phyloP scores from a whole-genome alignment of 140 eudicot genomes.

The Senecio squalidus region DNA sequence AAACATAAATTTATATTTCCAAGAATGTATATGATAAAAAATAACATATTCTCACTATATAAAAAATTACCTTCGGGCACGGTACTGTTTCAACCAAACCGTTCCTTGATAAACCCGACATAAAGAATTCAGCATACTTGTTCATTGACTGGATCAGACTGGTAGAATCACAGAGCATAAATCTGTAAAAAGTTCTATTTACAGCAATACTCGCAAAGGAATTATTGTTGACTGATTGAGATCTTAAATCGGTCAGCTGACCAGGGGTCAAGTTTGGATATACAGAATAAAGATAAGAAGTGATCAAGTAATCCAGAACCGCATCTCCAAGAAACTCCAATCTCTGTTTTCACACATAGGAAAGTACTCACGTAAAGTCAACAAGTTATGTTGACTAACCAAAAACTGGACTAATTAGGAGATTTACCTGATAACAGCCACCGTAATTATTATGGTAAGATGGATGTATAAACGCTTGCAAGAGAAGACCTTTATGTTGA shows the following conservation, averaged over 20 bases:
- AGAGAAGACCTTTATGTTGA: constrained; percentile 73
- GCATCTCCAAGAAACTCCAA: constrained; percentile 98
- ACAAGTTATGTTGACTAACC: no score
- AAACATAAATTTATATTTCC: background rate
- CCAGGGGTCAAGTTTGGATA: constrained; percentile 89
- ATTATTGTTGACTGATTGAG: constrained; percentile 60
- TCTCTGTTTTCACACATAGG: constrained; percentile 48
- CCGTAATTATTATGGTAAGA: constrained; percentile 69
- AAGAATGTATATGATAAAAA: background rate
- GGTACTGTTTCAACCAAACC: constrained; percentile 44
- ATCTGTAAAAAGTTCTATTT: constrained; percentile 46
- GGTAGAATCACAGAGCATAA: constrained; percentile 54
- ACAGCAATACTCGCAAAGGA: constrained; percentile 75
- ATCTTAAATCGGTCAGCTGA: constrained; percentile 92
- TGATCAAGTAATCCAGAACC: constrained; percentile 84
- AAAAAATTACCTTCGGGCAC: constrained; percentile 73
- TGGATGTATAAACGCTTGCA: constrained; percentile 89
- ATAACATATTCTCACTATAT: constrained; percentile 1
- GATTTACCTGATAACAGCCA: constrained; percentile 93
- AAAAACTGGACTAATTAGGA: background rate
- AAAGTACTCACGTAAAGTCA: constrained; percentile 1
- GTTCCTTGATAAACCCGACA: constrained; percentile 23
- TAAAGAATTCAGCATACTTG: constrained; percentile 41
- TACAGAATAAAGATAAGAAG: constrained; percentile 77
- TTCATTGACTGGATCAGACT: constrained; percentile 50